These are phyloP conservation scores for Aureobasidium sp. DNA, from an alignment of 2,329 filamentous ascomycete species.

Conservation along the genomic window DNA sequence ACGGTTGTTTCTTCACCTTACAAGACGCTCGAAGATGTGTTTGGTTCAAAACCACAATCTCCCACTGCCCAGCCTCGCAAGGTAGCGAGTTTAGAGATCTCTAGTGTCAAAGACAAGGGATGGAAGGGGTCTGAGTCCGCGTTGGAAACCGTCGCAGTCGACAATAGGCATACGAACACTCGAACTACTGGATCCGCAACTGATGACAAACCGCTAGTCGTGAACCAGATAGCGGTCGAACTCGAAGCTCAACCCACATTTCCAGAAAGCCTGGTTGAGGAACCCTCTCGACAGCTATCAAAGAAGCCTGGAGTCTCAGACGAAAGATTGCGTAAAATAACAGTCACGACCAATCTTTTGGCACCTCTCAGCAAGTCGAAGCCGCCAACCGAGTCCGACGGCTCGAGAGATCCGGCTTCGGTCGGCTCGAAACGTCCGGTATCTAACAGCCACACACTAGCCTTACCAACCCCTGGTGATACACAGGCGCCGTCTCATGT, in stretches of 20 bases:
- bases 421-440: neutral
- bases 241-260: rapidly evolving
- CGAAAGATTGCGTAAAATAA: neutral
- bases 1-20: no score
- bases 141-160: no score
- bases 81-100: neutral
- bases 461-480: neutral
- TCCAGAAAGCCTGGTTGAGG: neutral
- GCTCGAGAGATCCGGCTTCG: neutral
- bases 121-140: no score
- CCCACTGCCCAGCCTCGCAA: neutral
- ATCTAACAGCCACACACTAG: neutral
- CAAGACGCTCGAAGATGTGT: no score
- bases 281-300: neutral
- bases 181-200: no score
- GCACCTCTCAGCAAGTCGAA: neutral
- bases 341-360: neutral
- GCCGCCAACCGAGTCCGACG: no score
- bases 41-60: neutral
- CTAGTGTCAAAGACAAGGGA: neutral
- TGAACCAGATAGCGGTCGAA: neutral
- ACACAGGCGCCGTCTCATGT: neutral
- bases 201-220: neutral
- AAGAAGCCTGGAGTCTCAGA: neutral
- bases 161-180: no score